Conservation (phyloP, 2,329 filamentous ascomycete genomes). For the Blumeria graminis region DNA sequence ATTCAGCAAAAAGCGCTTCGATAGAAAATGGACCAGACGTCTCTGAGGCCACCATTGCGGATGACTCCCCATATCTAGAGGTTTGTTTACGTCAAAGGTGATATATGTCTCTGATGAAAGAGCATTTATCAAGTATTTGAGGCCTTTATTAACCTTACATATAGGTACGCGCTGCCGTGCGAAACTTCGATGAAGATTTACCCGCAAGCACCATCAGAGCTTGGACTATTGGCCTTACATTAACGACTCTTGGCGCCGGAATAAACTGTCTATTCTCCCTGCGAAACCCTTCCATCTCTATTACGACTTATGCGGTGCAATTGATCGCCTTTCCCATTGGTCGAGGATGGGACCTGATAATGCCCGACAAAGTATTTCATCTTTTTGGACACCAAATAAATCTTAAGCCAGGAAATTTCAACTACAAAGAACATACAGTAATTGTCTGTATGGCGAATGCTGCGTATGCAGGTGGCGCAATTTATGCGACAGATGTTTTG, state of each 20-base stretch:
- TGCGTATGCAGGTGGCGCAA: constrained; percentile 1
- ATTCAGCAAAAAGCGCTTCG: not conserved
- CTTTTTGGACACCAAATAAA: constrained; percentile 29
- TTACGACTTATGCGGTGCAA: constrained; percentile 16
- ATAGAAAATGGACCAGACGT: constrained; percentile 4
- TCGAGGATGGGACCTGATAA: constrained; percentile 27
- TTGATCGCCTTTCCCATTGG: constrained; percentile 18
- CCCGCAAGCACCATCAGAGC: constrained; percentile 42
- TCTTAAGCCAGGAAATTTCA: constrained; percentile 44
- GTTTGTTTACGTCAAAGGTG: not conserved
- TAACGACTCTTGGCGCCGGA: constrained; percentile 13
- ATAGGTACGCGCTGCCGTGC: constrained; percentile 27
- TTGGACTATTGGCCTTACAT: constrained; percentile 30
- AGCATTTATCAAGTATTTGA: not conserved
- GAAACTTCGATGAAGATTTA: constrained; percentile 38
- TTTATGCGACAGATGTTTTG: constrained; percentile 1
- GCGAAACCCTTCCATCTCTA: constrained; percentile 14
- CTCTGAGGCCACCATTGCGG: constrained; percentile 3
- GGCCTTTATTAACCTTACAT: not conserved
- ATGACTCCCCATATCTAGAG: constrained; percentile 7
- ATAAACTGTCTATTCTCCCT: constrained; percentile 10
- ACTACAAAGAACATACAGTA: constrained; percentile 43
- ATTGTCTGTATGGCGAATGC: constrained; percentile 34
- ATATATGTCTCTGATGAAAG: too few relatives aligned
- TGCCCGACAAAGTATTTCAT: constrained; percentile 10